Percentiles rank a stretch among this genome's conserved stretches.
Conservation (phyloP, 2,329 filamentous ascomycete species). For the Tricladium varicosporioides region DNA sequence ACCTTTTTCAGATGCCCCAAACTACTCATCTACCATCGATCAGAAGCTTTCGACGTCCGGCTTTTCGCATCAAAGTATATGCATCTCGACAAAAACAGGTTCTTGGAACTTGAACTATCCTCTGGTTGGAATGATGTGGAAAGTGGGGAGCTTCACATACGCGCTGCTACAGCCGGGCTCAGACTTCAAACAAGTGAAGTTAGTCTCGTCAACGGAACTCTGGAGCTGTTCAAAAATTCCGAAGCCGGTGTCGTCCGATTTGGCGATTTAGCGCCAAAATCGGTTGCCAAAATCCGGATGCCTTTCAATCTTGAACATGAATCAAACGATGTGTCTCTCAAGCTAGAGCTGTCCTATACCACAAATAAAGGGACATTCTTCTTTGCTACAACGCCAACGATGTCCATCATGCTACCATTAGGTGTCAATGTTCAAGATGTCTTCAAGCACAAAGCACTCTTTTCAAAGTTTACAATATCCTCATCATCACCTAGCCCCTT, state of each 20-base stretch:
- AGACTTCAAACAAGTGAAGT: slow-evolving; percentile 62
- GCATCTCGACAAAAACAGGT: slow-evolving; percentile 76
- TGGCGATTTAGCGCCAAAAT: slow-evolving; percentile 43
- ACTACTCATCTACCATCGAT: slow-evolving; percentile 71
- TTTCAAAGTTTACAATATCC: slow-evolving; percentile 88
- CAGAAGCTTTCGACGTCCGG: slow-evolving; percentile 65
- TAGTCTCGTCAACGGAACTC: slow-evolving; percentile 43
- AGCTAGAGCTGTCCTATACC: slow-evolving; percentile 72
- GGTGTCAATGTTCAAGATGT: slow-evolving; percentile 97
- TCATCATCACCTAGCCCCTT: slow-evolving; percentile 75
- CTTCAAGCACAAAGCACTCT: slow-evolving; percentile 79
- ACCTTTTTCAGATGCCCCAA: slow-evolving; percentile 57
- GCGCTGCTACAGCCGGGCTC: slow-evolving; percentile 63
- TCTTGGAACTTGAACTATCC: slow-evolving; percentile 69
- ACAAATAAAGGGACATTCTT: slow-evolving; percentile 65
- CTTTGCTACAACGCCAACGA: slow-evolving; percentile 59
- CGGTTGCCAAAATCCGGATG: slow-evolving; percentile 58
- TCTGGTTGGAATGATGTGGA: slow-evolving; percentile 72
- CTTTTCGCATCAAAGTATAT: slow-evolving; percentile 67
- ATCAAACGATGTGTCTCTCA: slow-evolving; percentile 66
- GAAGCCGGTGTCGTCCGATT: slow-evolving; percentile 55
- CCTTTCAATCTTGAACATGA: slow-evolving; percentile 85
- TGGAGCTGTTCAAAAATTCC: slow-evolving; percentile 47
- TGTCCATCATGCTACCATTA: slow-evolving; percentile 75
- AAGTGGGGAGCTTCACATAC: slow-evolving; percentile 59